phyloP scores from a whole-genome alignment of 805 yeast species.

The Torulaspora quercuum region DNA sequence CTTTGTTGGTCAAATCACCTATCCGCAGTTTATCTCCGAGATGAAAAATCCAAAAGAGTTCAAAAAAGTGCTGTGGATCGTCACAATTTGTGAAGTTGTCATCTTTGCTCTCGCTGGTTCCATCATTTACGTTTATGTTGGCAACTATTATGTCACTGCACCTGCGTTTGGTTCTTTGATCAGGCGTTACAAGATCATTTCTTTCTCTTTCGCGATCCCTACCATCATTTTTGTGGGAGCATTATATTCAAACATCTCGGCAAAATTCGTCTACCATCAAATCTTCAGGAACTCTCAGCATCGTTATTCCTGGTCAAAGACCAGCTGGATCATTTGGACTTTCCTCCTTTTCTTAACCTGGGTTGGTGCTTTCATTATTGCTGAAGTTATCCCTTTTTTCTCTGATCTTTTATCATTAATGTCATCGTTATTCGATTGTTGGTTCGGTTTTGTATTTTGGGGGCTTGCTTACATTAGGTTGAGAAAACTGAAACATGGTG shows the following conservation, averaged over 20 bases:
- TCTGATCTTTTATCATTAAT: conserved; percentile 53
- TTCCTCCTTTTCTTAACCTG: conserved; percentile 44
- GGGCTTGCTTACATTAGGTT: conserved; percentile 53
- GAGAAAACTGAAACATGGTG: conserved; percentile 37
- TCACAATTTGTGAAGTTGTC: conserved; percentile 48
- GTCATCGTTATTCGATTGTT: conserved; percentile 61
- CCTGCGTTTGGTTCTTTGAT: conserved; percentile 57
- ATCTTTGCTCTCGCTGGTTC: conserved; percentile 55
- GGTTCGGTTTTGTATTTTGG: conserved; percentile 66
- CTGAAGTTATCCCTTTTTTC: conserved; percentile 64
- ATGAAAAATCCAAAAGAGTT: conserved; percentile 57
- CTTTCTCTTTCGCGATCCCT: conserved; percentile 61
- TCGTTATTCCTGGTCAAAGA: conserved; percentile 45
- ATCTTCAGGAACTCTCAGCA: conserved; percentile 46
- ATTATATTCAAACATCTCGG: conserved; percentile 51
- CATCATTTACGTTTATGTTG: conserved; percentile 56
- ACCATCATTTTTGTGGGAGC: conserved; percentile 56
- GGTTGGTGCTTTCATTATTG: conserved; percentile 54
- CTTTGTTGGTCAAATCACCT: conserved; percentile 61
- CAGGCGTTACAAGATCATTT: conserved; percentile 47
- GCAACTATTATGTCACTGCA: conserved; percentile 50
- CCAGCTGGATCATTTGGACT: conserved; percentile 55
- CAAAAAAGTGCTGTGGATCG: conserved; percentile 52
- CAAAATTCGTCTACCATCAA: conserved; percentile 49
- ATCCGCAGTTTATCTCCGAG: conserved; percentile 59